Evolutionary conservation across 805 yeast species (phyloP), one percentile per base, ranked within the genome.

Genomic region (Isabelozyma gotoi): DNA sequence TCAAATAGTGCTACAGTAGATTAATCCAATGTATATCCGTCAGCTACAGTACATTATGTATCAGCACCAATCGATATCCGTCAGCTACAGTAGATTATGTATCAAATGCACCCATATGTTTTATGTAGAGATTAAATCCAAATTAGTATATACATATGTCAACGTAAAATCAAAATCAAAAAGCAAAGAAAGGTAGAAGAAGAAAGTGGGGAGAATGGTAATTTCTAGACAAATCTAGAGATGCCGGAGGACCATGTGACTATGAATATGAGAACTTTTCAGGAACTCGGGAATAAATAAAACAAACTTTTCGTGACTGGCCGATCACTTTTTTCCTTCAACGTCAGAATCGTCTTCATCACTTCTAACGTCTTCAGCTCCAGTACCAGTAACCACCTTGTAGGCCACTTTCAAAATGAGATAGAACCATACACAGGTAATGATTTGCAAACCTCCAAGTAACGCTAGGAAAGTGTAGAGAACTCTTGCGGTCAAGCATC

Each of bases 321-420:
- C 24, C 29, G 12, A 24, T 10, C 8, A 10, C 29, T 24, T 10
- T 5, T 50, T 55, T n/a, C 44, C 52, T 39, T 67, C 72, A 4
- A 47, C 56, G 29, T 64, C 71, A 8, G 71, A 73, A 40, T 82
- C 88, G 43, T 87, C 95, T 43, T 76, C 84, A 53, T 88, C 96
- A 59, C 92, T 84, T 65, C 97, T 80, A 24, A 85, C 84, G 61
- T 90, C 97, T 53, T 88, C 96, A 1, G 96, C 96, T 29, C 81
- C 80, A 17, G 65, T 72, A 4, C 96, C 97, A 7, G 76, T 70
- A 19, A 88, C 48, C 18, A 89, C 92, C 59, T 77, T 82, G 43
- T 74, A 60, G 8, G 87, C 88, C 19, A 89, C 95, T 52, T 78
- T 81, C 10, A 77, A 48, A 45, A 90, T 89, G 67, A 85, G 72